phyloP scores from a whole-genome alignment of 202 grass and related monocot genomes.

The Panicum virgatum region DNA sequence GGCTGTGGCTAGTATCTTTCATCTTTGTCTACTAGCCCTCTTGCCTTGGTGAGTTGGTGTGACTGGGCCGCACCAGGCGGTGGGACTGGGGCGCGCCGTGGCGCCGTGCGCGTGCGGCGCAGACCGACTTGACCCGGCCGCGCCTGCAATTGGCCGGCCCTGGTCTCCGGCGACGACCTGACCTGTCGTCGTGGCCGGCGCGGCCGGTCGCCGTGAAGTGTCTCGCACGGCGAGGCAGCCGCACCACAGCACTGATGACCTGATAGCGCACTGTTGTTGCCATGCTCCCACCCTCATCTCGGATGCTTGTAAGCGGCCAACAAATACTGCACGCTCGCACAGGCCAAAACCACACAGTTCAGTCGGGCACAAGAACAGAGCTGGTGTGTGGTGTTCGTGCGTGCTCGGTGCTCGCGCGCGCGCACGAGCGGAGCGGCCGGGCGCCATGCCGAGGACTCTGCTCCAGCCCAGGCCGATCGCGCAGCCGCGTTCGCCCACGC shows the following conservation, averaged over 20 bases:
- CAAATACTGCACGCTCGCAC: background rate
- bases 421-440: too few relatives aligned
- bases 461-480: background rate
- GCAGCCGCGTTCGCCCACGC: background rate
- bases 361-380: background rate
- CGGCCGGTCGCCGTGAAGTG: slow-evolving; percentile 17
- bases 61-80: background rate
- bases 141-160: background rate
- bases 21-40: too few relatives aligned
- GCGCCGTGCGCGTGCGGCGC: background rate
- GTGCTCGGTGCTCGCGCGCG: too few relatives aligned
- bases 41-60: too few relatives aligned
- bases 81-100: background rate
- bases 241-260: background rate
- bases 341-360: background rate
- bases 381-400: too few relatives aligned
- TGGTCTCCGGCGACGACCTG: slow-evolving; percentile 35
- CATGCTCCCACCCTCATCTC: background rate
- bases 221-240: background rate
- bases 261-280: background rate
- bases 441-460: slow-evolving; percentile 29
- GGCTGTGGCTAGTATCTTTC: too few relatives aligned
- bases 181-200: background rate
- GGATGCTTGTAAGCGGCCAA: background rate
- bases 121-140: slow-evolving; percentile 3